Conservation (phyloP, 148 eudicot species). For the Polygonum maritimum region DNA sequence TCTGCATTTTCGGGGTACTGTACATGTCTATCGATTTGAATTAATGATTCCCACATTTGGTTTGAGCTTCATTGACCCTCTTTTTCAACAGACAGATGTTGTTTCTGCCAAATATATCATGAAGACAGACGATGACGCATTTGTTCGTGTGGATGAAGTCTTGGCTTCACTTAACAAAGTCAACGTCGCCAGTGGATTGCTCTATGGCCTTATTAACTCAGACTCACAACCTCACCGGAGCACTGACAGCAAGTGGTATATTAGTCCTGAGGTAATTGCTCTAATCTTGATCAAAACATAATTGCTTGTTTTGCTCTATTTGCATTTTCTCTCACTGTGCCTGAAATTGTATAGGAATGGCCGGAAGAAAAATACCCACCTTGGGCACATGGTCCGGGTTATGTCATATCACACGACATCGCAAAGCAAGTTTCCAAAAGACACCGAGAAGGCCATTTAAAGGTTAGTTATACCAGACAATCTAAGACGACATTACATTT, state of each 20-base stretch:
- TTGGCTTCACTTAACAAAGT: slow-evolving; percentile 51
- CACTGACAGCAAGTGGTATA: slow-evolving; percentile 96
- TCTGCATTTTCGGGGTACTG: slow-evolving; percentile 87
- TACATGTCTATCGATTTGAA: background rate
- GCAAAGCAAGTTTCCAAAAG: slow-evolving; percentile 50
- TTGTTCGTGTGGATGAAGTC: slow-evolving; percentile 94
- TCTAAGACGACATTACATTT: background rate
- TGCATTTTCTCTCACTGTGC: too few relatives aligned
- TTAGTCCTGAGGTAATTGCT: slow-evolving; percentile 21
- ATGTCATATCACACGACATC: slow-evolving; percentile 72
- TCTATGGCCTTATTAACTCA: slow-evolving; percentile 88
- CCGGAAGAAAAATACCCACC: slow-evolving; percentile 74
- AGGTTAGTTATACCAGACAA: slow-evolving; percentile 27
- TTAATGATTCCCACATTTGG: background rate
- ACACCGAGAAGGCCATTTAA: slow-evolving; percentile 47
- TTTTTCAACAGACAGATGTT: slow-evolving; percentile 64
- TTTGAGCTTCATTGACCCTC: slow-evolving; percentile 2
- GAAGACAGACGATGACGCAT: slow-evolving; percentile 98
- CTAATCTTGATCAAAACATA: background rate
- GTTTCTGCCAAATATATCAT: slow-evolving; percentile 75
- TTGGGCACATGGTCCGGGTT: slow-evolving; percentile 97
- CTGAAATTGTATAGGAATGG: slow-evolving; percentile 58
- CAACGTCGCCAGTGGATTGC: slow-evolving; percentile 57
- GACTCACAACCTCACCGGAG: slow-evolving; percentile 74
- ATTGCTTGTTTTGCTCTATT: too few relatives aligned